Conservation (phyloP, 1,284 basidiomycete genomes). For the Macrocystidia cucumis region DNA sequence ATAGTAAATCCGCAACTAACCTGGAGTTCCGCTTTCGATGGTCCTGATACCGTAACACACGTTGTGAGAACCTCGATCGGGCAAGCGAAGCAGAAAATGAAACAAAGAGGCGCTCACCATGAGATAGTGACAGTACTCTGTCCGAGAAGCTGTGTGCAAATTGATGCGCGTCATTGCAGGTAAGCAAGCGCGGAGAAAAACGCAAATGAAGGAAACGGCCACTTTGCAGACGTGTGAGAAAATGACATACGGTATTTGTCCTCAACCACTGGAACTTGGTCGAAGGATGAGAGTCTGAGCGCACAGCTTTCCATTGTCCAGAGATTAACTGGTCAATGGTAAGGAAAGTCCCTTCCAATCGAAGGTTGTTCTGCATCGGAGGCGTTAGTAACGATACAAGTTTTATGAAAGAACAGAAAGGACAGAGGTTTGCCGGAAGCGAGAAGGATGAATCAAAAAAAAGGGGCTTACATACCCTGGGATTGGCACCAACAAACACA, state of each 20-base stretch:
- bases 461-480: conserved; percentile 42
- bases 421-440: not conserved
- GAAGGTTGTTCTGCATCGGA: conserved; percentile 60
- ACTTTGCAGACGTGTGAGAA: too few species aligned
- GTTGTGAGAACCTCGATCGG: not conserved
- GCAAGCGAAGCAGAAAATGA: conserved; percentile 4
- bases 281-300: conserved; percentile 77
- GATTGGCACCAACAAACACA: conserved; percentile 73
- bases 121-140: conserved; percentile 58
- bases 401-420: conserved; percentile 9
- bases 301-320: conserved; percentile 48
- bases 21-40: conserved; percentile 53
- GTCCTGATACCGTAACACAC: conserved; percentile 34
- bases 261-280: conserved; percentile 66
- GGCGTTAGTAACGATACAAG: too few species aligned
- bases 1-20: conserved; percentile 18
- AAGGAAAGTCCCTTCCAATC: conserved; percentile 69
- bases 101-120: conserved; percentile 35
- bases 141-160: conserved; percentile 36
- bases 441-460: not conserved
- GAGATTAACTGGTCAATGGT: conserved; percentile 50
- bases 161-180: conserved; percentile 4
- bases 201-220: too few species aligned
- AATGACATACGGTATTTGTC: conserved; percentile 38
- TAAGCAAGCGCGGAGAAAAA: not conserved